Evolutionary conservation across 2,329 filamentous ascomycete genomes (phyloP).

Genomic region (Aspergillus caelatus): DNA sequence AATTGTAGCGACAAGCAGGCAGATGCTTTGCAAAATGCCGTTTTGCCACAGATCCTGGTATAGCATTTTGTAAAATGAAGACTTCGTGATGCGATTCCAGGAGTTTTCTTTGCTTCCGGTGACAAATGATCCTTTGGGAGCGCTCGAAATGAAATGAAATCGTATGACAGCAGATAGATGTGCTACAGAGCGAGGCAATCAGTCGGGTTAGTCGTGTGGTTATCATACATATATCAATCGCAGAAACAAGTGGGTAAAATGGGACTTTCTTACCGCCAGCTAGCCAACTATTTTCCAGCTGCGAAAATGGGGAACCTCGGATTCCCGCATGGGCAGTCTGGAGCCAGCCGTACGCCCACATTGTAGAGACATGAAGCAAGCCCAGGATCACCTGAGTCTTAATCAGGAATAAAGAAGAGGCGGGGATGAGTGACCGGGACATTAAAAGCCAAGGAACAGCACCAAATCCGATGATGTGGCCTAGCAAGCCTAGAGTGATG

Average conservation of each 20-base stretch:
- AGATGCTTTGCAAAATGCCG: not conserved
- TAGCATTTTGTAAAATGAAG: not conserved
- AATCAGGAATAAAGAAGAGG: not conserved
- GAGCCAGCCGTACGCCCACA: not conserved
- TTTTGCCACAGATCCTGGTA: conserved; percentile 1
- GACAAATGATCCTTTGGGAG: conserved; percentile 2
- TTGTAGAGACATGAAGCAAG: not conserved
- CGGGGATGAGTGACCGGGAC: not conserved
- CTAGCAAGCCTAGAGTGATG: not conserved
- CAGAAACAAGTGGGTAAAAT: no score
- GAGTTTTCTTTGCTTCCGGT: conserved; percentile 1
- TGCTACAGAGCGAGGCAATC: not conserved
- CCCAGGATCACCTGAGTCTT: not conserved
- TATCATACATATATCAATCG: not conserved
- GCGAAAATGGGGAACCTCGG: not conserved
- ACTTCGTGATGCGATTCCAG: conserved; percentile 2
- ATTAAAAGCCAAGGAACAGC: not conserved
- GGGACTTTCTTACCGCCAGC: not conserved
- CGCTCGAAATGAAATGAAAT: not conserved
- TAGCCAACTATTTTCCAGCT: conserved; percentile 1
- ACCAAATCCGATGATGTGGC: not conserved
- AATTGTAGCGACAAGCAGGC: not conserved
- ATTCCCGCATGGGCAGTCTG: not conserved
- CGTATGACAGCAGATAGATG: not conserved
- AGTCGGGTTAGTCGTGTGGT: not conserved